These are phyloP conservation scores for Blastocystis sp. DNA, from an alignment of 352 stramenopile genomes.

Conservation along the genomic window DNA sequence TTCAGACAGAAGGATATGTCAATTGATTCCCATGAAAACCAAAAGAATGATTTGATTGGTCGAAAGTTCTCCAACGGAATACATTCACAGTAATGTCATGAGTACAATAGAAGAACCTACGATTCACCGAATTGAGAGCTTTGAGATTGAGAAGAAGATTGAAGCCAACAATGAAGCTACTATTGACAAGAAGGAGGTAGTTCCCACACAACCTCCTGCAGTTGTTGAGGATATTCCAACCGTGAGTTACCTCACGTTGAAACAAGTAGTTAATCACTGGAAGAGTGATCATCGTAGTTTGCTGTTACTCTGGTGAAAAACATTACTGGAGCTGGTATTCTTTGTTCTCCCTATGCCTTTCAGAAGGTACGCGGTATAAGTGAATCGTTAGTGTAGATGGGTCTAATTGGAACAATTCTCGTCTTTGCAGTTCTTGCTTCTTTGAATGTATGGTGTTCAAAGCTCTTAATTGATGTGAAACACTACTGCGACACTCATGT, in stretches of 20 bases:
- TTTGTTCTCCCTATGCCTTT: constrained; percentile 48
- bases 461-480: not conserved
- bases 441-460: not conserved
- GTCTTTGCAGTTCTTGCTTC: constrained; percentile 11
- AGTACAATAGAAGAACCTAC: not conserved
- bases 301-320: constrained; percentile 18
- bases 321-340: constrained; percentile 29
- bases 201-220: not conserved
- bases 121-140: not conserved
- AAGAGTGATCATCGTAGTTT: not conserved
- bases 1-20: not conserved
- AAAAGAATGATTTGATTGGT: not conserved
- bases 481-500: constrained; percentile 1
- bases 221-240: not conserved
- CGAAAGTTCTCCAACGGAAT: not conserved
- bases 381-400: constrained; percentile 17
- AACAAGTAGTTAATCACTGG: not conserved
- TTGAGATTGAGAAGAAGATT: constrained; percentile 51
- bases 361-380: not conserved
- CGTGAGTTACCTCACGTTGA: not conserved
- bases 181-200: constrained; percentile 18
- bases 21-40: not conserved
- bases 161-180: constrained; percentile 10
- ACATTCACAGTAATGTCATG: not conserved
- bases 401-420: constrained; percentile 24